Conservation (phyloP, 257 asterid species). For the Plantago major region DNA sequence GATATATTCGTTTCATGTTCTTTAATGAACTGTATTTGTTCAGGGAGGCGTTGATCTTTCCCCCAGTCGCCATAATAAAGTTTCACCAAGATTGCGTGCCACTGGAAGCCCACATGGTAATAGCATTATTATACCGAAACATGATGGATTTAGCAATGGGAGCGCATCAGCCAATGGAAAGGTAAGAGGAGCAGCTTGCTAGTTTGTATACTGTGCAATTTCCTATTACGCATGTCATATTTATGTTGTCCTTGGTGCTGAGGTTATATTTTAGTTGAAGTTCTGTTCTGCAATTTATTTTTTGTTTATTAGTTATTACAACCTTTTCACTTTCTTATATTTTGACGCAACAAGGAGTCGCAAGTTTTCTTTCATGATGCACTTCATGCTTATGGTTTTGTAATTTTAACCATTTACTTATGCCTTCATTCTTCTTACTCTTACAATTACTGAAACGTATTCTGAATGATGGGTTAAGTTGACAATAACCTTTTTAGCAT, state of each 20-base stretch:
- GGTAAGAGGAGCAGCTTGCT: conserved; percentile 38
- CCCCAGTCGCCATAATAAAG: conserved; percentile 55
- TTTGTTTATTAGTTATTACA: background rate
- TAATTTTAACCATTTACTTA: conserved; percentile 12
- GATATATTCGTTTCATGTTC: background rate
- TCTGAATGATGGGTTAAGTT: conserved; percentile 26
- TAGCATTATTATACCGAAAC: conserved; percentile 38
- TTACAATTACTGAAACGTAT: background rate
- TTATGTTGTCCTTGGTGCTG: conserved; percentile 7
- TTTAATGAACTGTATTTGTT: conserved; percentile 9
- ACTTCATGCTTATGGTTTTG: conserved; percentile 6
- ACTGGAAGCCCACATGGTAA: conserved; percentile 56
- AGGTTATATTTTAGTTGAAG: conserved; percentile 10
- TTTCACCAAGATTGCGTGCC: conserved; percentile 38
- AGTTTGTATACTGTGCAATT: conserved; percentile 9
- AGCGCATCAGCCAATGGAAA: conserved; percentile 42
- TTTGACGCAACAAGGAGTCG: conserved; percentile 8
- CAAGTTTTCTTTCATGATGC: background rate
- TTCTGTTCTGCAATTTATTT: conserved; percentile 3
- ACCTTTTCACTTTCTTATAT: conserved; percentile 8
- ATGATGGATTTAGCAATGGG: conserved; percentile 65
- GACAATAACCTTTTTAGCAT: conserved; percentile 40
- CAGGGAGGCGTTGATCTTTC: conserved; percentile 82
- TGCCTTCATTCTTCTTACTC: background rate
- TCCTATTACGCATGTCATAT: background rate